phyloP scores from a whole-genome alignment of 768 basidiomycete genomes.

The Hemileccinum rubropunctum region DNA sequence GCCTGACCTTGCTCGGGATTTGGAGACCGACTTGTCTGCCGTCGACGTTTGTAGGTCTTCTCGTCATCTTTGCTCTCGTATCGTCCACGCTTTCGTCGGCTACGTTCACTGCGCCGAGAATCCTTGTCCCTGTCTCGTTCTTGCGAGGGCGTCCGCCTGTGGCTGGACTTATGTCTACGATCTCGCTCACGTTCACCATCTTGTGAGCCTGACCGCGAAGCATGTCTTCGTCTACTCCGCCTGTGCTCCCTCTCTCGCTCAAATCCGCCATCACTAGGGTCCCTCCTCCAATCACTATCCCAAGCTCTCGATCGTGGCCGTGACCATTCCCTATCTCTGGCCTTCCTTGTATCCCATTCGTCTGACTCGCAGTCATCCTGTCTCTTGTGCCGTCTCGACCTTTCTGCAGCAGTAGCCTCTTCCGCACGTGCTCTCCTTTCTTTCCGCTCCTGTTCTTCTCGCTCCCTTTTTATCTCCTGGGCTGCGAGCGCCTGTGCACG shows the following conservation, averaged over 20 bases:
- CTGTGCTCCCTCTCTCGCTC: constrained; percentile 17
- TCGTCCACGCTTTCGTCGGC: constrained; percentile 26
- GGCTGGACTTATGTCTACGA: constrained; percentile 20
- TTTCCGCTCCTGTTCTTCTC: constrained; percentile 61
- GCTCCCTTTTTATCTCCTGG: constrained; percentile 65
- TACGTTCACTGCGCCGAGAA: constrained; percentile 14
- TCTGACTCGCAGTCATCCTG: constrained; percentile 28
- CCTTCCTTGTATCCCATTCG: constrained; percentile 38
- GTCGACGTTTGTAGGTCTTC: constrained; percentile 19
- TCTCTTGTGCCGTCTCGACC: constrained; percentile 40
- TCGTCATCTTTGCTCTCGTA: constrained; percentile 21
- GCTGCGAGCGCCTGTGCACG: constrained; percentile 71
- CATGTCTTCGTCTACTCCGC: constrained; percentile 23
- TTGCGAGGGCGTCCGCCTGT: constrained; percentile 17
- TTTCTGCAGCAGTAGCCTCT: constrained; percentile 72
- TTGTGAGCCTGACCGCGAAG: constrained; percentile 31
- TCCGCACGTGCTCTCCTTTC: constrained; percentile 67
- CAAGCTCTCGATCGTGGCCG: constrained; percentile 43
- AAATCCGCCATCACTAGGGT: constrained; percentile 35
- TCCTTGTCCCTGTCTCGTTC: constrained; percentile 13
- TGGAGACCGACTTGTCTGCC: constrained; percentile 17
- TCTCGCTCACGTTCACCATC: constrained; percentile 18
- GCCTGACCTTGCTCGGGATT: constrained; percentile 2
- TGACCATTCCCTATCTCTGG: constrained; percentile 38
- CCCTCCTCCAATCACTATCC: constrained; percentile 45